Evolutionary conservation across 2,329 filamentous ascomycete genomes (phyloP), one percentile per base, ranked within the genome.

Genomic region (Shiraia bambusicola): DNA sequence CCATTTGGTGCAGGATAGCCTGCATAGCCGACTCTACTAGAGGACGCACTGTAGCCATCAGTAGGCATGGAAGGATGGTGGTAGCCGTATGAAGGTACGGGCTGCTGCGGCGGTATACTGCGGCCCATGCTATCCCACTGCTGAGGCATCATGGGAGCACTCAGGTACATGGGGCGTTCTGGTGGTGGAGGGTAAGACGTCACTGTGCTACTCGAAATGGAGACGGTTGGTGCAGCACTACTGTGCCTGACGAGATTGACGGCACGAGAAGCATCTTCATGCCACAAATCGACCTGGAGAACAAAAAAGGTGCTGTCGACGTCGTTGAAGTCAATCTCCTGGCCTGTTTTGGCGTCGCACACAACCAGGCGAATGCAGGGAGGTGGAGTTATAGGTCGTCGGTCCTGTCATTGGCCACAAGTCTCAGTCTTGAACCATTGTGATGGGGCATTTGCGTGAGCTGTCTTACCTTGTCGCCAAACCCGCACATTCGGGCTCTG

Each of bases 401-500:
- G 87, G 69, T 98, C 93, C 87, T 95, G 60, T 46, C 52, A 45
- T 48, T 54, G 45, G 44, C 36, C 49, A 45, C 49, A 50, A 54
- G 53, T 60, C 39, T 65, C 47, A 67, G 62, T 52, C 40, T 31
- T 49, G 45, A 32, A 49, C 45, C 49, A 47, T 29, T 38, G 27
- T 17, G 45, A 53, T 45, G 50, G 50, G 40, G 40, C 46, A 40
- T 37, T 24, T 37, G 41, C 34, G 47, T 38, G 42, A 31, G 38
- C 35, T 17, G 46, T 50, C 56, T 58, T 72, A 93, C 88, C 80
- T 97, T 98, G 75, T 98, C 93, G 49, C 93, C 93, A 72, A 97
- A 98, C 6, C 93, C 93, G 73, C 93, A 98, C 93, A 97, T 97
- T 48, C 93, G 87, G 53, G 93, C 93, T 59, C 93, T 83, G 59